These are phyloP conservation scores for Ceratobasidium theobromae DNA, from an alignment of 1,284 basidiomycete genomes.

Conservation along the genomic window DNA sequence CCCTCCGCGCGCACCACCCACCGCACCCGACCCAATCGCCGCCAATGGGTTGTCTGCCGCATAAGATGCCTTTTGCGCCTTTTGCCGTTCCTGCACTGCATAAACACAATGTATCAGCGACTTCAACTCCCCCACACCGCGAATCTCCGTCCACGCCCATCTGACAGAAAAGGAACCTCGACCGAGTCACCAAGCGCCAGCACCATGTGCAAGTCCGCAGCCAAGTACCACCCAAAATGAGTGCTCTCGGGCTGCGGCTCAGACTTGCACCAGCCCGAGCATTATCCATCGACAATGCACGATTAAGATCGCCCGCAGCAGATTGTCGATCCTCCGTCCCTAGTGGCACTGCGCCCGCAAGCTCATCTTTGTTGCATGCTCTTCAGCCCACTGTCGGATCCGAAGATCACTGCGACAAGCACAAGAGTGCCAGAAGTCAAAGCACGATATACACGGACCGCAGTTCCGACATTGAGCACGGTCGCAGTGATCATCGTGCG, in stretches of 20 bases:
- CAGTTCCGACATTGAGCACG: not conserved
- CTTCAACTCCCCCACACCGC: too few relatives aligned
- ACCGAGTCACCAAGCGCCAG: constrained; percentile 15
- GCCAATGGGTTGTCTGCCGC: constrained; percentile 74
- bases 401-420: too few relatives aligned
- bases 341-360: constrained; percentile 32
- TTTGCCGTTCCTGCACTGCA: constrained; percentile 65
- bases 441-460: too few relatives aligned
- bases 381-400: not conserved
- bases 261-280: not conserved
- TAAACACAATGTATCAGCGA: constrained; percentile 1
- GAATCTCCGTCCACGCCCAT: not conserved
- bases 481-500: constrained; percentile 17
- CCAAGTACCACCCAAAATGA: not conserved
- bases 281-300: not conserved
- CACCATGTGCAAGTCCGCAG: constrained; percentile 28
- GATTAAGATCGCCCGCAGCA: constrained; percentile 24
- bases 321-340: not conserved
- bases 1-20: constrained; percentile 57
- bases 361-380: not conserved
- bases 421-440: constrained; percentile 15
- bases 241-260: not conserved
- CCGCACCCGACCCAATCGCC: constrained; percentile 54
- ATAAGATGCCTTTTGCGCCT: constrained; percentile 72
- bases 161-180: not conserved